Evolutionary conservation across 352 stramenopile species (phyloP).

Genomic region (Pythium pyrilobum): DNA sequence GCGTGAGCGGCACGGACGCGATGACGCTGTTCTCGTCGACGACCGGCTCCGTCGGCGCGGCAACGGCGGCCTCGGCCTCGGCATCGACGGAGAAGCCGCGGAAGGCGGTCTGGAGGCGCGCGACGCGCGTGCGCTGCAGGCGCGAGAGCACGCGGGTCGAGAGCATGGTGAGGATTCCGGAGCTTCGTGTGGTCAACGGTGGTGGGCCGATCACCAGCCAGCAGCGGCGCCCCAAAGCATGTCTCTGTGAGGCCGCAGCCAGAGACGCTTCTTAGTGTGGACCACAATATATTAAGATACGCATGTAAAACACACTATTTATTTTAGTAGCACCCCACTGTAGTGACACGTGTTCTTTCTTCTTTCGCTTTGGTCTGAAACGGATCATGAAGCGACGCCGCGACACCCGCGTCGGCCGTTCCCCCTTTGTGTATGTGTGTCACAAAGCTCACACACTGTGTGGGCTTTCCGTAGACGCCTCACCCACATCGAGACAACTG

Average conservation of each 20-base stretch:
- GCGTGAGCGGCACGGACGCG: slow-evolving; percentile 45
- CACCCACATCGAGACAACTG: too few relatives aligned
- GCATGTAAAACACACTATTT: not conserved
- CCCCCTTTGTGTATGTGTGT: not conserved
- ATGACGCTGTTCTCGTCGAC: slow-evolving; percentile 41
- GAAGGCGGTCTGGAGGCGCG: slow-evolving; percentile 10
- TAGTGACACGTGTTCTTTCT: slow-evolving; percentile 4
- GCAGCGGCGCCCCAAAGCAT: not conserved
- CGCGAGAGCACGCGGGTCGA: slow-evolving; percentile 50
- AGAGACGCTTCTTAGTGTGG: slow-evolving; percentile 13
- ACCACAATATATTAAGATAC: slow-evolving; percentile 4
- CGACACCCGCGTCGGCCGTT: not conserved
- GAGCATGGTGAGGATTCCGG: slow-evolving; percentile 32
- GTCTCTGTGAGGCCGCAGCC: not conserved
- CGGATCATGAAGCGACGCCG: slow-evolving; percentile 10
- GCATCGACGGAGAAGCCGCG: slow-evolving; percentile 37
- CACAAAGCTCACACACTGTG: not conserved
- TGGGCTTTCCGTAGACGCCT: not conserved
- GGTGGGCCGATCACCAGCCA: slow-evolving; percentile 16
- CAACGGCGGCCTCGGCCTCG: slow-evolving; percentile 8
- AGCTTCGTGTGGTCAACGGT: slow-evolving; percentile 9
- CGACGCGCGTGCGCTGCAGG: slow-evolving; percentile 22
- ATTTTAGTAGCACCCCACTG: not conserved
- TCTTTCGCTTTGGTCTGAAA: not conserved
- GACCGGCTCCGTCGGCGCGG: not conserved